A percentile compares a stretch with the other conserved stretches of the same genome.
These are phyloP conservation scores for Avicennia marina DNA, from an alignment of 257 asterid genomes.

Conservation along the genomic window DNA sequence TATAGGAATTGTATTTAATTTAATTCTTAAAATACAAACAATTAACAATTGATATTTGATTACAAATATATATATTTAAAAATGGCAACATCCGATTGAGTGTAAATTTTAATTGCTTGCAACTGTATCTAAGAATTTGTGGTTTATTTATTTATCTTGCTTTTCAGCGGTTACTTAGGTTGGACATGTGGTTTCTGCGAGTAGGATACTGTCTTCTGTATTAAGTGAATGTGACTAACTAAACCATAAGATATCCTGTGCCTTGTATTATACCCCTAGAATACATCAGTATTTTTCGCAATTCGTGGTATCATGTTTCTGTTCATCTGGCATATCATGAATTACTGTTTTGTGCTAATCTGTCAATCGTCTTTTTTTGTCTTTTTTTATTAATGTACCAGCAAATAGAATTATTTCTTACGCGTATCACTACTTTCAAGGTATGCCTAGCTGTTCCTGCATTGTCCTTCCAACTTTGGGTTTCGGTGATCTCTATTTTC, in stretches of 20 bases:
- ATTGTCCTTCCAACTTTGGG: constrained; percentile 3
- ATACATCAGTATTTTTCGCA: neutral
- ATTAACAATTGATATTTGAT: no score
- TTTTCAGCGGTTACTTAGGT: no score
- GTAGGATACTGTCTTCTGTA: neutral
- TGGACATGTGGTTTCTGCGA: no score
- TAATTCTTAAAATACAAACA: no score
- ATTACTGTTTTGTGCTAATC: neutral
- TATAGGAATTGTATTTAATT: no score
- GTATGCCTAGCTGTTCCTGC: neutral
- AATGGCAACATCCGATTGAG: no score
- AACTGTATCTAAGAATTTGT: no score
- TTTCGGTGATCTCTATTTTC: neutral
- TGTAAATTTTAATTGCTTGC: no score
- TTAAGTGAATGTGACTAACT: neutral
- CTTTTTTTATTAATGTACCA: no score
- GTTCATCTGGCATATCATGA: neutral
- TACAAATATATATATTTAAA: no score
- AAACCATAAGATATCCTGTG: neutral
- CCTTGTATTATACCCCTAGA: constrained; percentile 1
- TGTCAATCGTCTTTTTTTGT: neutral
- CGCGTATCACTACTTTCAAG: constrained; percentile 3
- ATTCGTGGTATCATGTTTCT: neutral
- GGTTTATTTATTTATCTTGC: no score
- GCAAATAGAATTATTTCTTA: constrained; percentile 5